These are phyloP conservation scores for Russula brevipes DNA, from an alignment of 768 basidiomycete species.

Conservation along the genomic window DNA sequence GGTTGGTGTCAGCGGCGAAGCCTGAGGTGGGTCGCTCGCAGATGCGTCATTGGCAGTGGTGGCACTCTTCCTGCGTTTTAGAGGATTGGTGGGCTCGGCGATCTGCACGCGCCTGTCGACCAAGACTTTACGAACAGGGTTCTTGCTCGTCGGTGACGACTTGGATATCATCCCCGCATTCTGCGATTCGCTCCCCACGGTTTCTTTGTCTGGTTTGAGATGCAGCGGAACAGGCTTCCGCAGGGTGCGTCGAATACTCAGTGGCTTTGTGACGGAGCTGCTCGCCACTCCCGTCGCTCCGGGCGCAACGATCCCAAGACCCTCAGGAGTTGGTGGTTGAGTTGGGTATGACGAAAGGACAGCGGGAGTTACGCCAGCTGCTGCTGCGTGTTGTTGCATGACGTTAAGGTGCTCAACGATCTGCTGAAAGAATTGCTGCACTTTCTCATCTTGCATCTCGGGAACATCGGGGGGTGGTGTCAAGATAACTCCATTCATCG, in stretches of 20 bases:
- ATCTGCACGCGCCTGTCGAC: constrained; percentile 44
- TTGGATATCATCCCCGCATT: constrained; percentile 28
- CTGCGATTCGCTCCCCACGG: constrained; percentile 29
- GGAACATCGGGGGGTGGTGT: constrained; percentile 51
- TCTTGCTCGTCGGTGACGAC: constrained; percentile 40
- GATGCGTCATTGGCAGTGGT: constrained; percentile 22
- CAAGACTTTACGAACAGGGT: constrained; percentile 27
- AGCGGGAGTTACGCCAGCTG: constrained; percentile 5
- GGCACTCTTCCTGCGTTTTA: constrained; percentile 35
- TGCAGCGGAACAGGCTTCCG: constrained; percentile 22
- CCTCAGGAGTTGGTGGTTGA: constrained; percentile 1
- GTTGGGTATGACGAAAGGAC: constrained; percentile 5
- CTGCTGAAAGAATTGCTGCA: constrained; percentile 83
- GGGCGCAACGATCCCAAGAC: constrained; percentile 13
- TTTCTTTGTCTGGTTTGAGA: constrained; percentile 53
- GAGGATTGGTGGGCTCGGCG: constrained; percentile 40
- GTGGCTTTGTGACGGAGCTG: constrained; percentile 37
- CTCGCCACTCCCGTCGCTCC: constrained; percentile 14
- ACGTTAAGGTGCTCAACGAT: constrained; percentile 74
- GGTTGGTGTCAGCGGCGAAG: constrained; percentile 42
- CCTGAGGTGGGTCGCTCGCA: constrained; percentile 36
- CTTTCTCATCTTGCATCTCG: constrained; percentile 63
- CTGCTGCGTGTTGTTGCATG: constrained; percentile 52
- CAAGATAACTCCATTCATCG: too few relatives aligned
- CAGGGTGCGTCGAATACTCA: constrained; percentile 37